phyloP scores from a whole-genome alignment of 371 early-diverging fungal species.

The Massospora cicadina region DNA sequence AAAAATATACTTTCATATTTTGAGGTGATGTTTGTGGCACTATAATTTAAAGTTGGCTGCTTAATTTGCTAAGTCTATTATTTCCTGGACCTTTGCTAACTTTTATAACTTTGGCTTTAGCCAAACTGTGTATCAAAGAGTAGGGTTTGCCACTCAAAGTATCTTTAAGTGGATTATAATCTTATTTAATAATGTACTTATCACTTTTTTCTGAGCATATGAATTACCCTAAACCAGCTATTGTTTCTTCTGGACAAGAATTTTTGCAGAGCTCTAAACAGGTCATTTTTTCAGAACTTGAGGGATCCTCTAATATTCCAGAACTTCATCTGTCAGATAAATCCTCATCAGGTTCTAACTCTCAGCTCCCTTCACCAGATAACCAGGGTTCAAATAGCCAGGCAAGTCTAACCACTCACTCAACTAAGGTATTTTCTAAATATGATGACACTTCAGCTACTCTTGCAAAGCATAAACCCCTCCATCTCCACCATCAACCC shows the following conservation, averaged over 20 bases:
- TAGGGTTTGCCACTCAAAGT: no score
- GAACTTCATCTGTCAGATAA: slow-evolving; percentile 5
- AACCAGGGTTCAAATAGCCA: not conserved
- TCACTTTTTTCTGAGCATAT: not conserved
- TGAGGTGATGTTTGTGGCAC: not conserved
- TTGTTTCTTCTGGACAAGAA: not conserved
- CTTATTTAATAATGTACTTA: no score
- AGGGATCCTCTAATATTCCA: not conserved
- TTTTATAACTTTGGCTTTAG: not conserved
- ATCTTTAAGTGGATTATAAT: no score
- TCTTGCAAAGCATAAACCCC: not conserved
- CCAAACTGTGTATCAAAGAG: no score
- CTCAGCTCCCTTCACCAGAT: slow-evolving; percentile 9
- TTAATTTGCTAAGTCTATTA: not conserved
- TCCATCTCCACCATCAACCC: not conserved
- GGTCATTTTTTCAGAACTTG: not conserved
- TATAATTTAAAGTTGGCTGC: not conserved
- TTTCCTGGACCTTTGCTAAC: not conserved
- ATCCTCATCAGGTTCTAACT: slow-evolving; percentile 4
- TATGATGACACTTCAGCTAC: not conserved
- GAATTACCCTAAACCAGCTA: not conserved
- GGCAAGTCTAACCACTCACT: not conserved
- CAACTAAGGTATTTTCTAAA: not conserved
- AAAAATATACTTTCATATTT: not conserved
- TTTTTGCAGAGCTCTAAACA: not conserved